Evolutionary conservation across 768 basidiomycete genomes (phyloP).

Genomic region (Suillus paluster): DNA sequence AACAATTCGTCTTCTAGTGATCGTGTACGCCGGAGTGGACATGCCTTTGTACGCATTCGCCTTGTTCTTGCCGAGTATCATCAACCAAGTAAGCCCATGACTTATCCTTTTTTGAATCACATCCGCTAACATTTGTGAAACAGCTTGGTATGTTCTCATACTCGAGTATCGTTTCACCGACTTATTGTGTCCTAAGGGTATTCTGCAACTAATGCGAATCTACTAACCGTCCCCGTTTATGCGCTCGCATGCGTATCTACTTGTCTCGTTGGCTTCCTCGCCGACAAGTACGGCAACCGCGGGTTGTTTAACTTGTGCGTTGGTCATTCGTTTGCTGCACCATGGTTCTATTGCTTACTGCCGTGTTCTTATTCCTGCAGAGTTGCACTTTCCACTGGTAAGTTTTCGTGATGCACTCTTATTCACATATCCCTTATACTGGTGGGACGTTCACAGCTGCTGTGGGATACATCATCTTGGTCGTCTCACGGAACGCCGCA

Average conservation of each 20-base stretch:
- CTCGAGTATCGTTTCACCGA: slow-evolving; percentile 5
- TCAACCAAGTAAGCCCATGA: slow-evolving; percentile 57
- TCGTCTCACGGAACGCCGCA: slow-evolving; percentile 61
- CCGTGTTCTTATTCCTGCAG: slow-evolving; percentile 35
- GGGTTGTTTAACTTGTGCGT: slow-evolving; percentile 68
- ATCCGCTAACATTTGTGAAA: not conserved
- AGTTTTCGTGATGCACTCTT: slow-evolving; percentile 6
- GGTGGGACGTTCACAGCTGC: slow-evolving; percentile 41
- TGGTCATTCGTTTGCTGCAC: not conserved
- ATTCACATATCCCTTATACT: slow-evolving; percentile 11
- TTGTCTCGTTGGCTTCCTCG: slow-evolving; percentile 62
- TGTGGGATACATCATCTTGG: slow-evolving; percentile 72
- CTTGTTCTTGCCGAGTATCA: slow-evolving; percentile 80
- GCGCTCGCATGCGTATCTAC: slow-evolving; percentile 69
- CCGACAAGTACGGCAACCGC: slow-evolving; percentile 63
- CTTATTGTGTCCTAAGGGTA: slow-evolving; percentile 47
- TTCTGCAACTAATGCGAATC: slow-evolving; percentile 72
- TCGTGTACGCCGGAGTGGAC: slow-evolving; percentile 58
- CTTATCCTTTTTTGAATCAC: slow-evolving; percentile 9
- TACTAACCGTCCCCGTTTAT: slow-evolving; percentile 81
- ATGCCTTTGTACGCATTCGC: slow-evolving; percentile 79
- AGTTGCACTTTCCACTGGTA: slow-evolving; percentile 32
- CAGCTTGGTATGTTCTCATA: slow-evolving; percentile 46
- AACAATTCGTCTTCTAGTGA: slow-evolving; percentile 42
- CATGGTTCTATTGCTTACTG: slow-evolving; percentile 32